phyloP scores from a whole-genome alignment of 225 moss, liverwort and hornwort species.

The Anthoceros angustus region DNA sequence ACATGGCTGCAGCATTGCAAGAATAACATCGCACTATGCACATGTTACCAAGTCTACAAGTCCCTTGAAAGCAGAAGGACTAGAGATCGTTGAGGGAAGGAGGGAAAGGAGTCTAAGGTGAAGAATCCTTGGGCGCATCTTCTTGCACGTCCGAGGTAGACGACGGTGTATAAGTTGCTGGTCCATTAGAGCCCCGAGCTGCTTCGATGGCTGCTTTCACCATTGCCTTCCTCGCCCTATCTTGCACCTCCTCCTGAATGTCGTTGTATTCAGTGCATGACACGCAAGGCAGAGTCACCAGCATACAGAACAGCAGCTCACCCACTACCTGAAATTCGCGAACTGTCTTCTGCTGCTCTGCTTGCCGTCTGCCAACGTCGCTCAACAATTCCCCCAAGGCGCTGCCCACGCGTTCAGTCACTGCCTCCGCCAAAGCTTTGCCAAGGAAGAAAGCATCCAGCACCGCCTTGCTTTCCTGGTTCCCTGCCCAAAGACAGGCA shows the following conservation, averaged over 20 bases:
- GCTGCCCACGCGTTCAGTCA: slow-evolving; percentile 77
- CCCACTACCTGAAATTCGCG: slow-evolving; percentile 63
- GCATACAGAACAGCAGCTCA: not conserved
- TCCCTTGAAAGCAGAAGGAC: too few relatives aligned
- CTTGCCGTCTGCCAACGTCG: slow-evolving; percentile 79
- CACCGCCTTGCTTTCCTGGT: slow-evolving; percentile 71
- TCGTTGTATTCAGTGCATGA: slow-evolving; percentile 3
- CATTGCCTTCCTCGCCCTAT: slow-evolving; percentile 55
- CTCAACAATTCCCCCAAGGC: slow-evolving; percentile 79
- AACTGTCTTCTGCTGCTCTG: slow-evolving; percentile 67
- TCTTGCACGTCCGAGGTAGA: too few relatives aligned
- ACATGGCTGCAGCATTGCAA: too few relatives aligned
- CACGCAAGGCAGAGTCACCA: not conserved
- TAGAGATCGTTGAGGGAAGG: too few relatives aligned
- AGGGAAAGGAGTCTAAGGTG: too few relatives aligned
- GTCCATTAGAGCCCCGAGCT: not conserved
- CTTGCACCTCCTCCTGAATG: slow-evolving; percentile 75
- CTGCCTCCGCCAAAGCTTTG: slow-evolving; percentile 75
- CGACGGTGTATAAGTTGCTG: too few relatives aligned
- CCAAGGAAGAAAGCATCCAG: slow-evolving; percentile 91
- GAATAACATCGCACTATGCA: too few relatives aligned
- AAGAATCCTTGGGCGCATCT: too few relatives aligned
- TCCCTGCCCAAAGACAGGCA: slow-evolving; percentile 22
- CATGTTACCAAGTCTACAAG: too few relatives aligned
- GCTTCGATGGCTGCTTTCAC: slow-evolving; percentile 57